Conservation (phyloP, 176 grass and related monocot genomes). For the Coix lacrymajobi region DNA sequence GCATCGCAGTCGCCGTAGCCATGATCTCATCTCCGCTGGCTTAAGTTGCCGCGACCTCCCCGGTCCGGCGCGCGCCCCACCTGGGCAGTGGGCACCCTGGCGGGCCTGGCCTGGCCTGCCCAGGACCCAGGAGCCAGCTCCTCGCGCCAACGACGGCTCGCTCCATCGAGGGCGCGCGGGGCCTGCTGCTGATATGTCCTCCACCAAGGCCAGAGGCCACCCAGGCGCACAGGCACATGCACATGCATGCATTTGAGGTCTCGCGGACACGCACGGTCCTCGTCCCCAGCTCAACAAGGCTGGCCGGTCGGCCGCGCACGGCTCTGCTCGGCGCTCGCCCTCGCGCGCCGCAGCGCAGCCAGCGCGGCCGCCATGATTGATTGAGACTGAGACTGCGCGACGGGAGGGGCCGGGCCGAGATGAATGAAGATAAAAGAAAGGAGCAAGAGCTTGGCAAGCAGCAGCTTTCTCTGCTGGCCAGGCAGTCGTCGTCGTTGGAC, state of each 20-base stretch:
- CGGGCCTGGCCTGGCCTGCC: too few species aligned
- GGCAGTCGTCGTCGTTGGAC: too few species aligned
- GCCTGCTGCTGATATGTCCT: neutral
- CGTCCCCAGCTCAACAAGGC: neutral
- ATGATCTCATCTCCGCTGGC: neutral
- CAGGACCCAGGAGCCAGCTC: neutral
- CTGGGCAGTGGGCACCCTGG: neutral
- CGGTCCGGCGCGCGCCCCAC: too few species aligned
- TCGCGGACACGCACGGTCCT: neutral
- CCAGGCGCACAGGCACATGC: neutral
- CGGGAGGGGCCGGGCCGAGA: too few species aligned
- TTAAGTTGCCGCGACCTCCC: too few species aligned
- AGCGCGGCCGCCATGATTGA: neutral
- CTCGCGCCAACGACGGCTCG: neutral
- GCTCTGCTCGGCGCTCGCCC: too few species aligned
- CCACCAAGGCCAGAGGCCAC: neutral
- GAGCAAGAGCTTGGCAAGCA: too few species aligned
- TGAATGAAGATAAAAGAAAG: too few species aligned
- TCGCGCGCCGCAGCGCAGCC: too few species aligned
- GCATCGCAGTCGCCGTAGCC: neutral
- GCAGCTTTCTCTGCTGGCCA: too few species aligned
- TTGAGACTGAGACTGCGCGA: neutral
- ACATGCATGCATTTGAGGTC: neutral
- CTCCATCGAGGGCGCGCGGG: neutral
- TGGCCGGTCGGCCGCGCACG: neutral